phyloP scores from a whole-genome alignment of 1,139 yeast species.

The Blastobotrys persicus region DNA sequence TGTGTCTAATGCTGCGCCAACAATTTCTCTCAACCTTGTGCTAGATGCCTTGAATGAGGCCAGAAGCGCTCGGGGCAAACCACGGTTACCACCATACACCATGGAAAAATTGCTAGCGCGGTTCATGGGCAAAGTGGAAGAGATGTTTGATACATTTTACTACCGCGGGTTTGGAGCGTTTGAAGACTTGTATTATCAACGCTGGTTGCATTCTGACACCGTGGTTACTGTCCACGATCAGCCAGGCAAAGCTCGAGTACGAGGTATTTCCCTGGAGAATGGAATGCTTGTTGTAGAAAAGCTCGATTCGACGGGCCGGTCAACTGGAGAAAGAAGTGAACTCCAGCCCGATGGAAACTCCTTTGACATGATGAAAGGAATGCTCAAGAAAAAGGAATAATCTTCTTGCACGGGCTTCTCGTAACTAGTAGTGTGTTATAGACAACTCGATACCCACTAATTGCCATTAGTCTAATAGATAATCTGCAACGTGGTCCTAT shows the following conservation, averaged over 20 bases:
- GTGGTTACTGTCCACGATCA: conserved; percentile 49
- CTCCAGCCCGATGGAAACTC: conserved; percentile 97
- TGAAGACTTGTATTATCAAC: conserved; percentile 67
- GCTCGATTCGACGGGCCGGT: conserved; percentile 42
- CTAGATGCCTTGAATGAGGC: conserved; percentile 53
- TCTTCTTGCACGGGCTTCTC: no score
- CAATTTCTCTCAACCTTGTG: conserved; percentile 78
- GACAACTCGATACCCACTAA: no score
- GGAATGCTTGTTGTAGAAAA: conserved; percentile 82
- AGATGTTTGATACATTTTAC: conserved; percentile 56
- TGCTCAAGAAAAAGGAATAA: conserved; percentile 58
- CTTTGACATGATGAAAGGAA: conserved; percentile 89
- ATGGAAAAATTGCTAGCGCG: conserved; percentile 70
- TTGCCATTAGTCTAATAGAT: no score
- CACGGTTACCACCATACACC: conserved; percentile 45
- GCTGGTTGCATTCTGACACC: conserved; percentile 85
- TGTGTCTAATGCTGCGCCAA: conserved; percentile 82
- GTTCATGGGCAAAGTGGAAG: conserved; percentile 63
- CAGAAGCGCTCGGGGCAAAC: conserved; percentile 44
- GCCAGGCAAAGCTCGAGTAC: conserved; percentile 57
- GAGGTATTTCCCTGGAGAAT: conserved; percentile 79
- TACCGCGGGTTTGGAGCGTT: conserved; percentile 66
- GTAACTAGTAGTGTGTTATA: no score
- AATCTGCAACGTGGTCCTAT: no score
- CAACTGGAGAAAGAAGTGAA: conserved; percentile 56